Evolutionary conservation across 2,329 filamentous ascomycete species (phyloP).

Genomic region (Setomelanomma holmii): DNA sequence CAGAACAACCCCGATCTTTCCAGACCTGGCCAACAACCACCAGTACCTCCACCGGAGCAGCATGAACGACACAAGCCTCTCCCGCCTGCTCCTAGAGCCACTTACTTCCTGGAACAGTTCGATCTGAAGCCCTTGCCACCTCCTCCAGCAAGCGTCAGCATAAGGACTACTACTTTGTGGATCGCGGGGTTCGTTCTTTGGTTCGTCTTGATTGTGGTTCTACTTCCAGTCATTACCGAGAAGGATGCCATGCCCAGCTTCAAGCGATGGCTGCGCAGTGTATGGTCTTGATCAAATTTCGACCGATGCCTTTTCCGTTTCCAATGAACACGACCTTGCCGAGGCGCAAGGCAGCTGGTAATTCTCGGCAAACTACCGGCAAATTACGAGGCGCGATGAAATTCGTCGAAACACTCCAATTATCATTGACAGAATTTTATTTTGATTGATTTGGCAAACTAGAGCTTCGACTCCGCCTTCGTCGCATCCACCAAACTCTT

Average conservation of each 20-base stretch:
- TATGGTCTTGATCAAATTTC: background rate
- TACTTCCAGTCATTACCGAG: slow-evolving; percentile 37
- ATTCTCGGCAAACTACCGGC: slow-evolving; percentile 1
- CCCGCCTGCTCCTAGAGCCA: slow-evolving; percentile 12
- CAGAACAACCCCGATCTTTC: background rate
- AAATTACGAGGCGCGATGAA: background rate
- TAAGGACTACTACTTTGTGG: slow-evolving; percentile 17
- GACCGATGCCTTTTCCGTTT: background rate
- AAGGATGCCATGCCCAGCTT: slow-evolving; percentile 37
- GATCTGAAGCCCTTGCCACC: slow-evolving; percentile 20
- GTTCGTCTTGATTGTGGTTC: slow-evolving; percentile 33
- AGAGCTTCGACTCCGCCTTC: slow-evolving; percentile 41
- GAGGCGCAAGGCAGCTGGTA: background rate
- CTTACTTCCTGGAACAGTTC: background rate
- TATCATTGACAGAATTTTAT: no score
- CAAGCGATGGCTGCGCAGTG: slow-evolving; percentile 25
- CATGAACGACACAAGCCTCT: slow-evolving; percentile 17
- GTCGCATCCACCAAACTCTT: slow-evolving; percentile 48
- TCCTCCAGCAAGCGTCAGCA: slow-evolving; percentile 6
- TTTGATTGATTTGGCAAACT: slow-evolving; percentile 3
- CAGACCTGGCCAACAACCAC: background rate
- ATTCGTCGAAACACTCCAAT: background rate
- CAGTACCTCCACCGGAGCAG: background rate
- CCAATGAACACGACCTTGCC: no score
- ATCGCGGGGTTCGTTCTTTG: slow-evolving; percentile 22